Evolutionary conservation across 2,329 filamentous ascomycete genomes (phyloP).

Genomic region (Cordyceps javanica): DNA sequence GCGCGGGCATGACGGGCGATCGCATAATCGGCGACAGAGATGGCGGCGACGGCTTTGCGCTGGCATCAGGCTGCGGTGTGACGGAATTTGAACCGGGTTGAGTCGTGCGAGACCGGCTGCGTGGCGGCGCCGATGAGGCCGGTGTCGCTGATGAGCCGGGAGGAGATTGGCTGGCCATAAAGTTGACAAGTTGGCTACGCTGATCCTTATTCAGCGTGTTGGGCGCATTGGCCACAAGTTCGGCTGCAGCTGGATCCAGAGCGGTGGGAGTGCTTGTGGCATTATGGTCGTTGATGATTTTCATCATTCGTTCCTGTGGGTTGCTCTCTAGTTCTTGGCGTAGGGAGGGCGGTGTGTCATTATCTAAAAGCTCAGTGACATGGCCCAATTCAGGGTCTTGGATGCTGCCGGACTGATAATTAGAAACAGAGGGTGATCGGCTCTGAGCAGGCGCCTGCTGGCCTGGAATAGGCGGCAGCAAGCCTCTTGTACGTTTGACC

Average conservation of each 20-base stretch:
- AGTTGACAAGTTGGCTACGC: conserved; percentile 50
- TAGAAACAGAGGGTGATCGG: conserved; percentile 25
- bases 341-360: conserved; percentile 44
- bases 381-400: conserved; percentile 44
- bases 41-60: conserved; percentile 22
- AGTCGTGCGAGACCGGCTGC: conserved; percentile 14
- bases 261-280: conserved; percentile 43
- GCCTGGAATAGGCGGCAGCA: conserved; percentile 49
- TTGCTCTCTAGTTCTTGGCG: conserved; percentile 52
- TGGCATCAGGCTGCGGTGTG: conserved; percentile 16
- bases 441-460: conserved; percentile 25
- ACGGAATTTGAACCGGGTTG: conserved; percentile 17
- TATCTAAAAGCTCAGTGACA: conserved; percentile 56
- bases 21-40: conserved; percentile 47
- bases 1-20: conserved; percentile 35
- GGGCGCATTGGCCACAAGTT: conserved; percentile 48
- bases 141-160: conserved; percentile 18
- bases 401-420: conserved; percentile 22
- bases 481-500: conserved; percentile 46
- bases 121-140: conserved; percentile 15
- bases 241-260: conserved; percentile 45
- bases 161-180: conserved; percentile 46
- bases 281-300: conserved; percentile 59
- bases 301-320: conserved; percentile 58
- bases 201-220: conserved; percentile 52